Percentiles rank a stretch among this genome's conserved stretches.
Evolutionary conservation across 2,329 filamentous ascomycete genomes (phyloP).

Genomic region (Fusarium coffeatum): DNA sequence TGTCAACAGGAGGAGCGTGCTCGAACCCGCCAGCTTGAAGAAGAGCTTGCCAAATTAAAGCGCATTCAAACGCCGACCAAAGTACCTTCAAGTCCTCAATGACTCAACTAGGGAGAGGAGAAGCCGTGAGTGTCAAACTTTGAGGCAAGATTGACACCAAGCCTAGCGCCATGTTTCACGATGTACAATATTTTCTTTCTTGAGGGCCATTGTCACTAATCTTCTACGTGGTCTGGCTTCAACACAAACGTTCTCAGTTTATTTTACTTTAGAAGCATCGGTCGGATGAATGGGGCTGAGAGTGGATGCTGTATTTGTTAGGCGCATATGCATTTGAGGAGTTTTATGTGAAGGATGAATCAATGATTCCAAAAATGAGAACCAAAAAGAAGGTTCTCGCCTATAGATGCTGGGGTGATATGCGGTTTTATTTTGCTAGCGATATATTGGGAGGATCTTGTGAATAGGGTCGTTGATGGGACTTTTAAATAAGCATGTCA

Average conservation of each 20-base stretch:
- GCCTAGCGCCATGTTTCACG: neutral
- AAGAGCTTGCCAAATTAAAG: constrained; percentile 60
- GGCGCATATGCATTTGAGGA: constrained; percentile 7
- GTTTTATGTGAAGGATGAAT: constrained; percentile 27
- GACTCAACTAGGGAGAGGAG: constrained; percentile 1
- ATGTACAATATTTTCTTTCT: constrained; percentile 34
- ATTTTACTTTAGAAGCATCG: neutral
- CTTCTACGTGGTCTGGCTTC: constrained; percentile 1
- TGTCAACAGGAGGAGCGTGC: constrained; percentile 61
- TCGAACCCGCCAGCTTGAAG: constrained; percentile 61
- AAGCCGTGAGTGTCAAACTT: neutral
- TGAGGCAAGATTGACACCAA: neutral
- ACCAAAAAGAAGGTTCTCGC: constrained; percentile 6
- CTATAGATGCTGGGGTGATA: constrained; percentile 2
- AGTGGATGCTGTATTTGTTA: neutral
- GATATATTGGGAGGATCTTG: neutral
- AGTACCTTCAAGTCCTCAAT: constrained; percentile 57
- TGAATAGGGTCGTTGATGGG: neutral
- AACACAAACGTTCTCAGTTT: neutral
- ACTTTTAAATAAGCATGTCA: neutral
- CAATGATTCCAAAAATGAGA: constrained; percentile 27
- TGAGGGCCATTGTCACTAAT: constrained; percentile 7
- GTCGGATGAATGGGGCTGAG: neutral
- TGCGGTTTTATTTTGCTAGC: neutral
- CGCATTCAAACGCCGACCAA: constrained; percentile 57